Evolutionary conservation across 169 alveolate species (phyloP).

Genomic region (Plasmodium inui): DNA sequence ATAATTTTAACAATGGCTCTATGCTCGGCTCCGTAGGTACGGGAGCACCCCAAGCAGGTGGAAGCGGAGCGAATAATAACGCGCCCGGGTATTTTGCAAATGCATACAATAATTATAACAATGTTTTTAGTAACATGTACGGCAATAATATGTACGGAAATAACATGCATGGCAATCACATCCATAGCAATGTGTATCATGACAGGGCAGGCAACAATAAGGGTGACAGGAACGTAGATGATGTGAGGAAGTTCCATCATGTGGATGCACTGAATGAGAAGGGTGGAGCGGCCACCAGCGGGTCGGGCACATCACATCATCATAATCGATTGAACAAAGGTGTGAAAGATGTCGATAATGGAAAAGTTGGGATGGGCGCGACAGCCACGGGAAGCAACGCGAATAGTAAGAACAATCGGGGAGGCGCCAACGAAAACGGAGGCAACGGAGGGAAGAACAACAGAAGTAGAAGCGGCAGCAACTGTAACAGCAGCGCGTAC

Average conservation of each 20-base stretch:
- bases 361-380: neutral
- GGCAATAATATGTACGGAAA: neutral
- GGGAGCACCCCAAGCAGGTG: neutral
- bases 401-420: neutral
- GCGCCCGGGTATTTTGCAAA: constrained; percentile 7
- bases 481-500: neutral
- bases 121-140: constrained; percentile 5
- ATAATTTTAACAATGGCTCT: constrained; percentile 1
- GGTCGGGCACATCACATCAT: neutral
- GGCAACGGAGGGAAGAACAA: neutral
- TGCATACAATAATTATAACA: neutral
- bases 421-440: neutral
- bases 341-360: neutral
- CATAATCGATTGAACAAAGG: constrained; percentile 7
- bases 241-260: constrained; percentile 3
- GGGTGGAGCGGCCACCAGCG: neutral
- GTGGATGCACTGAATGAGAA: constrained; percentile 16
- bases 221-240: constrained; percentile 22
- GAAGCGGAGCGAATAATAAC: neutral
- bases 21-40: neutral
- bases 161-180: neutral
- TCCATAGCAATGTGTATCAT: neutral
- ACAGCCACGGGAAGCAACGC: neutral
- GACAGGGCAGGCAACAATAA: neutral
- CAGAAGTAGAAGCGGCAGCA: neutral